Base-by-base conservation (phyloP, 73 alveolate genomes). In the Blepharisma stoltei region DNA sequence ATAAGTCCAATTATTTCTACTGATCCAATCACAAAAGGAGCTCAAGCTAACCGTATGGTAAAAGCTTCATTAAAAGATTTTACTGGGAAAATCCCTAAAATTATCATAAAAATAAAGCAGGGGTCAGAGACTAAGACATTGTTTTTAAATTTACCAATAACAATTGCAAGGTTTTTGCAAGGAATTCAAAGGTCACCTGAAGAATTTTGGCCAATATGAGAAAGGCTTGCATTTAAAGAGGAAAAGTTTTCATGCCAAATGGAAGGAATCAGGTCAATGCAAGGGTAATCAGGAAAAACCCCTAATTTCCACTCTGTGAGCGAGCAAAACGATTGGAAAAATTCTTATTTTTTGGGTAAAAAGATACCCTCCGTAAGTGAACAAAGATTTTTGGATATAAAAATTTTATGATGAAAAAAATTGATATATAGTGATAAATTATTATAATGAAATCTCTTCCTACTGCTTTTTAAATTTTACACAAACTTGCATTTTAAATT, bases 131-230 rank as follows among this genome's bases (percentile, higher is more conserved):
- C 49, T 25, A 18, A 14, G 14, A 14, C 18, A 1, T 25, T 60
- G 11, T 50, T 11, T 50, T 50, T 50, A 18, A 60, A 60, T 14
- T 38, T 60, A 5, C 73, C 73, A 18, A 8, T 60, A 1, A 60
- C 73, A 20, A 25, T 60, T 60, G 73, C 73, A 3, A 60, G 73
- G 73, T 60, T 60, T 25, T 20, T 60, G 14, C 46, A 60, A 60
- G 73, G 49, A 20, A 60, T n/a, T 14, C 73, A 60, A 25, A 38
- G 23, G 23, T 25, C 23, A 1, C 73, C 73, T 20, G 23, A n/a
- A 60, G 23, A 38, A 2, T 14, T 60, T 20, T 60, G 73, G 73
- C 14, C 11, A 1, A 38, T 14, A 60, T 60, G 73, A 38, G 23
- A 60, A 60, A 60, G 23, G 5, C 38, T 60, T 8, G 73, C 23